These are phyloP conservation scores for Trichocomaceae sp. DNA, from an alignment of 2,329 filamentous ascomycete species.

Conservation along the genomic window DNA sequence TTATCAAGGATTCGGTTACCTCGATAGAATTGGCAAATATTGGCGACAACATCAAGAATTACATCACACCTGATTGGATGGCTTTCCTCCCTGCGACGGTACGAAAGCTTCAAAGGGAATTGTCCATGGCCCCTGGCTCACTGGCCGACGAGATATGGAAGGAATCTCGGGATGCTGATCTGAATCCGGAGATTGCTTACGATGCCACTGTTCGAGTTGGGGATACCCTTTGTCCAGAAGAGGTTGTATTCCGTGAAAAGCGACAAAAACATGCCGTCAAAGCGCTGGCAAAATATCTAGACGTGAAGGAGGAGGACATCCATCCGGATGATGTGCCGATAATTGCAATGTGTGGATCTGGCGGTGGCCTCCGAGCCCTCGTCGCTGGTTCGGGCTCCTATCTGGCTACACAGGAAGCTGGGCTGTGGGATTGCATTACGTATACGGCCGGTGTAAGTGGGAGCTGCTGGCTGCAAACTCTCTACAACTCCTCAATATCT, in stretches of 20 bases:
- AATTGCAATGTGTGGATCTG: conserved; percentile 91
- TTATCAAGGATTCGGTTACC: conserved; percentile 35
- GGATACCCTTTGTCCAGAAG: conserved; percentile 71
- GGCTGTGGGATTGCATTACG: conserved; percentile 86
- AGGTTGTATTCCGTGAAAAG: conserved; percentile 65
- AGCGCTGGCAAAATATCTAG: conserved; percentile 76
- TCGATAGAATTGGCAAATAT: conserved; percentile 40
- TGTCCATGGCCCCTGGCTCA: conserved; percentile 81
- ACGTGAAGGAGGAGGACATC: conserved; percentile 69
- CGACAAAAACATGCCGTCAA: conserved; percentile 62
- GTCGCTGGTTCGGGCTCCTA: conserved; percentile 87
- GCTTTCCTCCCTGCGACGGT: conserved; percentile 68
- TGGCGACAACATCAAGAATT: conserved; percentile 55
- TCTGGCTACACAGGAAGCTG: conserved; percentile 74
- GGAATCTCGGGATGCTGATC: conserved; percentile 74
- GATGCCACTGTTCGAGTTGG: conserved; percentile 78
- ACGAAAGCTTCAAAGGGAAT: conserved; percentile 75
- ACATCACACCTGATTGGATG: conserved; percentile 77
- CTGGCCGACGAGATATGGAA: conserved; percentile 89
- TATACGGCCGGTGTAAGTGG: conserved; percentile 95
- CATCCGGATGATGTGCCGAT: conserved; percentile 87
- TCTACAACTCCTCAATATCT: conserved; percentile 77
- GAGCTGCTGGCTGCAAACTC: conserved; percentile 86
- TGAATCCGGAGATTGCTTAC: conserved; percentile 82
- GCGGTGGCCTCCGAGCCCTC: conserved; percentile 80